Evolutionary conservation across 2,329 filamentous ascomycete genomes (phyloP), one percentile per base, ranked within the genome.

Genomic region (Pochonia chlamydosporia): DNA sequence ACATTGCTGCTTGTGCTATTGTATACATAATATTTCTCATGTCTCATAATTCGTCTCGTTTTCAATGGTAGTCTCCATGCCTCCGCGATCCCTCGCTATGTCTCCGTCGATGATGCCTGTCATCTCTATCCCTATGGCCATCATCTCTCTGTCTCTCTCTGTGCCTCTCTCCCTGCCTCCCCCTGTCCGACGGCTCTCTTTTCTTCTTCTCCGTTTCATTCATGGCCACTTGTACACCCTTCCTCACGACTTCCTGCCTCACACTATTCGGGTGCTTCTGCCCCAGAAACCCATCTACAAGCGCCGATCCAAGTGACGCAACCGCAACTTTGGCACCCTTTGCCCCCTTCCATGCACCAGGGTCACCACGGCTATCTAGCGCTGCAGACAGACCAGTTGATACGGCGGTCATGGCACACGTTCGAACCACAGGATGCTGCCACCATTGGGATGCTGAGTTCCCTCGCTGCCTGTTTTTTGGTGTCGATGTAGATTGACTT

Each of bases 271-370:
- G 56, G 11, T 64, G 57, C 54, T 65, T 67, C 46, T 63, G 56
- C 2, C 61, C 61, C 43, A 73, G 64, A 35, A 76, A 69, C 0
- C 72, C 71, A 47, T 76, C 73, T 23, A 74, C 67, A 9, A 75
- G 58, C 0, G 73, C 74, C 1, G 74, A 72, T 24, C 72, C 71
- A 1, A 76, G 50, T 5, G 73, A 73, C 3, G 73, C 72, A 2
- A 72, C 71, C 2, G 71, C 74, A 3, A 76, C 61, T 44, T 72
- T 72, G 44, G 70, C 69, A 5, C 72, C 73, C 51, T 76, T 76
- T 14, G 70, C 61, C 1, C 74, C 71, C 5, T 71, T 61, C 74
- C 74, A 76, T 1, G 65, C 61, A 1, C 73, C 69, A 1, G 66
- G 64, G 11, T 74, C 69, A 40, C 68, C 64, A 43, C 71, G 70